phyloP scores from a whole-genome alignment of 2,329 filamentous ascomycete genomes.

The Epichloe gansuensis region DNA sequence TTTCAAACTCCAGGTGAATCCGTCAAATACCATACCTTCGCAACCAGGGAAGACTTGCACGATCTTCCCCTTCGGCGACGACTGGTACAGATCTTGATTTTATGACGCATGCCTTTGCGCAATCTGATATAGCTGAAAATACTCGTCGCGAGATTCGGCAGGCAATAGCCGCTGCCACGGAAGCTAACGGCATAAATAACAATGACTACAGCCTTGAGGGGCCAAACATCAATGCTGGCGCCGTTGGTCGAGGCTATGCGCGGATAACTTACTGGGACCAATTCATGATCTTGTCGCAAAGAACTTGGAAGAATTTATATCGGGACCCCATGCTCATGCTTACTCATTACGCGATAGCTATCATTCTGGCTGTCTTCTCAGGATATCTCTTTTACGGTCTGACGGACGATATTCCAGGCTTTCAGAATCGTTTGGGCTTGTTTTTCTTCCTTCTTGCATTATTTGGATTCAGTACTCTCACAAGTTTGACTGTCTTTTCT shows the following conservation, averaged over 20 bases:
- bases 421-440: constrained; percentile 91
- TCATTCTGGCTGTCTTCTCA: constrained; percentile 83
- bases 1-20: constrained; percentile 39
- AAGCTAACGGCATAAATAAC: constrained; percentile 52
- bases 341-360: constrained; percentile 95
- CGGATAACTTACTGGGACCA: constrained; percentile 71
- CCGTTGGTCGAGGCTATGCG: constrained; percentile 66
- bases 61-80: constrained; percentile 45
- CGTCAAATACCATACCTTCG: constrained; percentile 33
- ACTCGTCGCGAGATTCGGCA: constrained; percentile 69
- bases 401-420: constrained; percentile 90
- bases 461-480: constrained; percentile 94
- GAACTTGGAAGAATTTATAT: constrained; percentile 96
- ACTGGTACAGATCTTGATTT: constrained; percentile 69
- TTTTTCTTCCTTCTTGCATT: constrained; percentile 96
- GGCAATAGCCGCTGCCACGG: constrained; percentile 50
- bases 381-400: constrained; percentile 94
- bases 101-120: constrained; percentile 62
- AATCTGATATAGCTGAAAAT: constrained; percentile 63
- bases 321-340: constrained; percentile 97
- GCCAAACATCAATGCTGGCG: constrained; percentile 39
- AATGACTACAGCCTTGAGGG: constrained; percentile 37
- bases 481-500: constrained; percentile 86
- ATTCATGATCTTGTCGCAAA: constrained; percentile 76
- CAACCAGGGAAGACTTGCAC: constrained; percentile 60